Evolutionary conservation across 257 asterid species (phyloP).

Genomic region (Solanum dulcamara): DNA sequence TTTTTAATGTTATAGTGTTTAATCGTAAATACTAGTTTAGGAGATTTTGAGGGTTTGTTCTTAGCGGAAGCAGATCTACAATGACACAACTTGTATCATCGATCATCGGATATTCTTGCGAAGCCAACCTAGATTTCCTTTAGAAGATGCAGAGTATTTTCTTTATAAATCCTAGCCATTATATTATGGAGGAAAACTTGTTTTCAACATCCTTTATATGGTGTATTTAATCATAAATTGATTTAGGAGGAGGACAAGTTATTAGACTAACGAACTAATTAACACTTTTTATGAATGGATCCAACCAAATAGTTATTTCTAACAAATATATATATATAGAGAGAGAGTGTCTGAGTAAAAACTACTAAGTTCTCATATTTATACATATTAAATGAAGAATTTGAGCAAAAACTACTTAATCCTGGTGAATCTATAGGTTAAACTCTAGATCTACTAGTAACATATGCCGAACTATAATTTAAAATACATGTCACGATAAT

Average conservation of each 20-base stretch:
- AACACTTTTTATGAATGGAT: too few relatives aligned
- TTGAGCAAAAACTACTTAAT: not conserved
- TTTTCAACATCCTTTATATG: not conserved
- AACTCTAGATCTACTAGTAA: not conserved
- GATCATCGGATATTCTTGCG: accelerated
- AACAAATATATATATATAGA: too few relatives aligned
- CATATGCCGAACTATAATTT: not conserved
- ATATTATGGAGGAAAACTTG: not conserved
- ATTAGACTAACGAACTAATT: too few relatives aligned
- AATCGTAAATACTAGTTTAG: too few relatives aligned
- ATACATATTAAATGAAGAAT: not conserved
- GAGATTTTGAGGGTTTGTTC: not conserved
- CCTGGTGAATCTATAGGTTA: not conserved
- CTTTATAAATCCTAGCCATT: not conserved
- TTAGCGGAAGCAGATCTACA: not conserved
- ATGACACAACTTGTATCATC: not conserved
- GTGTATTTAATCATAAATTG: not conserved
- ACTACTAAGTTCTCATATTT: too few relatives aligned
- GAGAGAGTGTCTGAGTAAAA: too few relatives aligned
- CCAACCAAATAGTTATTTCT: too few relatives aligned
- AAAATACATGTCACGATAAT: not conserved
- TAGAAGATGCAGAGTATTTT: not conserved
- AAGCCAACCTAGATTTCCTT: not conserved
- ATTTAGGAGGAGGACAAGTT: not conserved
- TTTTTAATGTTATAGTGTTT: too few relatives aligned